A percentile compares a stretch with the other conserved stretches of the same genome.
Evolutionary conservation across 169 alveolate genomes (phyloP).

Genomic region (Plasmodium ovale): DNA sequence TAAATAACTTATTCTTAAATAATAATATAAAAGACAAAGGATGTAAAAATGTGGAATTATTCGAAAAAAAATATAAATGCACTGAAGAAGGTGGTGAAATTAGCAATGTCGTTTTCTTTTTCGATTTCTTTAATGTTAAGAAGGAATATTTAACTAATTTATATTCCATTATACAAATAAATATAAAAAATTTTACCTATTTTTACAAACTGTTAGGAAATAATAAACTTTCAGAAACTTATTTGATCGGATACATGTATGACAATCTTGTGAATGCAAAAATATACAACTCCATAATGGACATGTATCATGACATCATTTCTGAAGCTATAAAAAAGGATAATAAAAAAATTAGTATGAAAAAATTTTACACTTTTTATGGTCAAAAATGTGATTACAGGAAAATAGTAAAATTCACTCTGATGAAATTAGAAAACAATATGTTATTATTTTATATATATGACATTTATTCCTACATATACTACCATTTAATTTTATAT

Average conservation of each 20-base stretch:
- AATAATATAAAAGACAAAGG: slow-evolving; percentile 36
- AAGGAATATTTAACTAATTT: slow-evolving; percentile 55
- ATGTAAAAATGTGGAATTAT: slow-evolving; percentile 38
- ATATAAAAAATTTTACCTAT: slow-evolving; percentile 59
- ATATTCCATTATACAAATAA: slow-evolving; percentile 64
- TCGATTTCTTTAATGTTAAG: slow-evolving; percentile 39
- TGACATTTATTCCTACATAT: slow-evolving; percentile 52
- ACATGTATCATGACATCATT: slow-evolving; percentile 53
- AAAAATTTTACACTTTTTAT: slow-evolving; percentile 58
- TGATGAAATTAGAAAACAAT: slow-evolving; percentile 72
- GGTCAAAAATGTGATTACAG: slow-evolving; percentile 44
- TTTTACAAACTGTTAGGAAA: slow-evolving; percentile 71
- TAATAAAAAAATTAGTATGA: slow-evolving; percentile 52
- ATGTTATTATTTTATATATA: slow-evolving; percentile 56
- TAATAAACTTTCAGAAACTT: slow-evolving; percentile 28
- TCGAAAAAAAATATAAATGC: slow-evolving; percentile 26
- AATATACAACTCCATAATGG: slow-evolving; percentile 62
- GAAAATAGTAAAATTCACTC: slow-evolving; percentile 57
- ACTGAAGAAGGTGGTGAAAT: slow-evolving; percentile 21
- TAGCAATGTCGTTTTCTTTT: slow-evolving; percentile 15
- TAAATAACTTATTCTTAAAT: slow-evolving; percentile 61
- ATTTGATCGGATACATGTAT: slow-evolving; percentile 49
- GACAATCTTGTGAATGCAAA: slow-evolving; percentile 40
- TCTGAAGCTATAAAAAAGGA: slow-evolving; percentile 67
- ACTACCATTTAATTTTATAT: slow-evolving; percentile 22